Conservation (phyloP, 148 eudicot genomes). For the Silene conica region DNA sequence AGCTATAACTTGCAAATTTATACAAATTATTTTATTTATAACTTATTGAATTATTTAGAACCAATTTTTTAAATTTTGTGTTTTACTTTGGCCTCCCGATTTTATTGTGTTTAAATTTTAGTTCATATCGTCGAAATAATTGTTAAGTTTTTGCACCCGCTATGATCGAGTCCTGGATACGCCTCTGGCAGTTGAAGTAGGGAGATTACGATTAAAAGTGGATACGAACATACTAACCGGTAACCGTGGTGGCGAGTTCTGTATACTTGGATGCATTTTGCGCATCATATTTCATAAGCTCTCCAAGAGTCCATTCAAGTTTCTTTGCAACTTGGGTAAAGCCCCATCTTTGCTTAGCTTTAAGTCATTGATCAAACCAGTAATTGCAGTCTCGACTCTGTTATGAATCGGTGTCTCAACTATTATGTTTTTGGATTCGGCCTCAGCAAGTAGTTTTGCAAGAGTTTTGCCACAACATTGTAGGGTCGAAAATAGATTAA, state of each 20-base stretch:
- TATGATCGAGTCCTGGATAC: too few relatives aligned
- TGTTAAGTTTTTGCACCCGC: too few relatives aligned
- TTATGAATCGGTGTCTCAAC: background rate
- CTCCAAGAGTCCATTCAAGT: background rate
- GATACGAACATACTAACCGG: background rate
- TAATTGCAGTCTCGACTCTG: background rate
- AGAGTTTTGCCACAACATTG: background rate
- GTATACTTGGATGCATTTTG: background rate
- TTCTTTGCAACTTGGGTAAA: background rate
- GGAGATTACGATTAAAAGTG: background rate
- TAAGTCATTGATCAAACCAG: background rate
- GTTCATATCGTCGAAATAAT: too few relatives aligned
- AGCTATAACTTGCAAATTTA: too few relatives aligned
- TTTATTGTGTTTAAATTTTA: too few relatives aligned
- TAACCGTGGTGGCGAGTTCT: background rate
- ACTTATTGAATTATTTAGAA: too few relatives aligned
- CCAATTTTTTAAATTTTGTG: too few relatives aligned
- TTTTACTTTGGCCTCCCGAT: too few relatives aligned
- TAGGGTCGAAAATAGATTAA: background rate
- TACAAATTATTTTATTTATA: too few relatives aligned
- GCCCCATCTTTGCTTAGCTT: background rate
- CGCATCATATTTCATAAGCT: background rate
- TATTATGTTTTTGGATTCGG: background rate
- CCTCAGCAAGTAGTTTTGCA: background rate
- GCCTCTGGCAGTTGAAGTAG: too few relatives aligned